Percentiles rank a stretch among this genome's conserved stretches.
Conservation (phyloP, 1,139 yeast species). For the Pichia sp. region DNA sequence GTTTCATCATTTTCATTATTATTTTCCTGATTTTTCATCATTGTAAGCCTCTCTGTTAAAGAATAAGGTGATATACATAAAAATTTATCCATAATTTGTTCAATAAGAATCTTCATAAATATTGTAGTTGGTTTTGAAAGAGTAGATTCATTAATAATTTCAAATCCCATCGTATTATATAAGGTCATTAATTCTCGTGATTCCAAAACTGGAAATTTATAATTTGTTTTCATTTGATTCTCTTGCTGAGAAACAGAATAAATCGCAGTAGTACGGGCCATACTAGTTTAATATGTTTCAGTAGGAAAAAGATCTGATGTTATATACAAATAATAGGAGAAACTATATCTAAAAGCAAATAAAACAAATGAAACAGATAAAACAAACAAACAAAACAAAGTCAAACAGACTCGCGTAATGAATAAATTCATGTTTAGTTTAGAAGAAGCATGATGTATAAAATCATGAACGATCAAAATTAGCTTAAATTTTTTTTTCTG, state of each 20-base stretch:
- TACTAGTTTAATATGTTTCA: slow-evolving; percentile 4
- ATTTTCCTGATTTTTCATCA: slow-evolving; percentile 22
- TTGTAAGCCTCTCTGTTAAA: slow-evolving; percentile 32
- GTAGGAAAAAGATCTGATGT: too few species aligned
- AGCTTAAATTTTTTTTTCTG: too few species aligned
- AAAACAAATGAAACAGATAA: too few species aligned
- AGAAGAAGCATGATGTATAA: too few species aligned
- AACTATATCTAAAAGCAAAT: too few species aligned
- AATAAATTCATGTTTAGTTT: too few species aligned
- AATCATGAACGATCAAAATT: too few species aligned
- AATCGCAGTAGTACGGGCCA: slow-evolving; percentile 31
- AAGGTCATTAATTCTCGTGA: slow-evolving; percentile 40
- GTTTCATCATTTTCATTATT: slow-evolving; percentile 29
- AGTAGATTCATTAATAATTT: slow-evolving; percentile 53
- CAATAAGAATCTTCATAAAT: slow-evolving; percentile 55
- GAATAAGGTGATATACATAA: slow-evolving; percentile 52
- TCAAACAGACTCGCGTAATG: too few species aligned
- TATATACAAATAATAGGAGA: too few species aligned
- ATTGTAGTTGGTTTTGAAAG: slow-evolving; percentile 60
- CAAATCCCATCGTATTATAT: slow-evolving; percentile 31
- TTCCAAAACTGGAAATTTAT: slow-evolving; percentile 61
- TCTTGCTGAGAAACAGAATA: slow-evolving; percentile 18
- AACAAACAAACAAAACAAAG: too few species aligned
- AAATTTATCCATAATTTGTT: slow-evolving; percentile 67
- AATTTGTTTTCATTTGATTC: slow-evolving; percentile 11